phyloP scores from a whole-genome alignment of 2,329 filamentous ascomycete genomes.

The Sphaerulina populicola region DNA sequence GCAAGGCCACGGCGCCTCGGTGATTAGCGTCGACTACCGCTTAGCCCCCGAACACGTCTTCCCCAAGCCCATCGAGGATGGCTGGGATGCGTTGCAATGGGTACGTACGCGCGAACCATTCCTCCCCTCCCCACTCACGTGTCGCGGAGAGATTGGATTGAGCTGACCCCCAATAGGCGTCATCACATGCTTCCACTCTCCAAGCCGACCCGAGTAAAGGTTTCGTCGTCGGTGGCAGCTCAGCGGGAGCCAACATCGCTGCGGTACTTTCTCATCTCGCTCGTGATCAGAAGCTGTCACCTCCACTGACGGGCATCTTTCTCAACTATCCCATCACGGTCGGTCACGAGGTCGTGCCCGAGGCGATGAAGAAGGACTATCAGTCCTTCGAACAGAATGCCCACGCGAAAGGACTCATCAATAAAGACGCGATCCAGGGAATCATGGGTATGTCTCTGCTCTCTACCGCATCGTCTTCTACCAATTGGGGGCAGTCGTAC shows the following conservation, averaged over 20 bases:
- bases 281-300: constrained; percentile 36
- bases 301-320: constrained; percentile 40
- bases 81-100: constrained; percentile 54
- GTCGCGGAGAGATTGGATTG: background rate
- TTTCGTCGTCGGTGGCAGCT: constrained; percentile 44
- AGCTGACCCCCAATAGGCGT: constrained; percentile 26
- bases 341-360: constrained; percentile 33
- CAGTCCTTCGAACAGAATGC: constrained; percentile 36
- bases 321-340: constrained; percentile 35
- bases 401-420: constrained; percentile 33
- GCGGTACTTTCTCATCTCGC: constrained; percentile 37
- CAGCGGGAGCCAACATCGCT: constrained; percentile 40
- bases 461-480: background rate
- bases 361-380: constrained; percentile 35
- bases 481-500: background rate
- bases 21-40: constrained; percentile 54
- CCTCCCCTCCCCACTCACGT: background rate
- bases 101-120: constrained; percentile 37
- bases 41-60: constrained; percentile 54
- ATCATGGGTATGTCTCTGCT: background rate
- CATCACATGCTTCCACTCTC: constrained; percentile 35
- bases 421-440: constrained; percentile 29
- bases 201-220: constrained; percentile 37
- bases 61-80: constrained; percentile 54
- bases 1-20: constrained; percentile 48